These are phyloP conservation scores for Xylariaceae sp. DNA, from an alignment of 2,329 filamentous ascomycete species.

Conservation along the genomic window DNA sequence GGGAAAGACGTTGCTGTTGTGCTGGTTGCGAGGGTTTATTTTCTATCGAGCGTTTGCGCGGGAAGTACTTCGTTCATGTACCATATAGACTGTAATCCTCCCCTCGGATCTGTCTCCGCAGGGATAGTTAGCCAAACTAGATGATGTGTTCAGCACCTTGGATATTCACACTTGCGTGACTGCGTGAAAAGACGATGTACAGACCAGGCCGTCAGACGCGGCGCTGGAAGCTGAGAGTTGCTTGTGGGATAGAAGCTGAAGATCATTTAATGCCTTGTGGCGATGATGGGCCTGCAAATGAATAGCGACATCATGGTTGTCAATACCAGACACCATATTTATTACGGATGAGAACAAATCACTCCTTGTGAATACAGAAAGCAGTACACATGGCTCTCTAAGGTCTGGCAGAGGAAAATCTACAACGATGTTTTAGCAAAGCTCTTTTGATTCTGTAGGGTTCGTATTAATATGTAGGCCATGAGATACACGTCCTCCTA, in stretches of 20 bases:
- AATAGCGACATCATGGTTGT: neutral
- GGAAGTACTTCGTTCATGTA: no score
- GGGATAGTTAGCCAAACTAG: no score
- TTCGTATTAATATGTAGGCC: no score
- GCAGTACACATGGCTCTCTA: neutral
- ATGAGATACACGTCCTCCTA: neutral
- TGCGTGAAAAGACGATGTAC: no score
- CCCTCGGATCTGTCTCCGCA: no score
- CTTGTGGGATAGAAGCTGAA: conserved; percentile 5
- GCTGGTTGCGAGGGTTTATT: no score
- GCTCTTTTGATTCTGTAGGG: no score
- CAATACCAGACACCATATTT: neutral
- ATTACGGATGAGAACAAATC: neutral
- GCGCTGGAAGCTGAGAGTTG: conserved; percentile 5
- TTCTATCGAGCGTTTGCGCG: no score
- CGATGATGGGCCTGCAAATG: conserved; percentile 7
- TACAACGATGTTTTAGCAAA: neutral
- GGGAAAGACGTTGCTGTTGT: neutral
- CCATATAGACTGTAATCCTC: no score
- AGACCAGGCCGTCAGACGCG: neutral
- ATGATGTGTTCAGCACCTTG: no score
- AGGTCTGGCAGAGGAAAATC: neutral
- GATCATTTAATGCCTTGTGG: conserved; percentile 10
- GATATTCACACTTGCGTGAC: no score
- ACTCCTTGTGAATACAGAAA: neutral